A percentile compares a stretch with the other conserved stretches of the same genome.
Conservation (phyloP, 805 yeast species). For the Peterozyma xylosa region DNA sequence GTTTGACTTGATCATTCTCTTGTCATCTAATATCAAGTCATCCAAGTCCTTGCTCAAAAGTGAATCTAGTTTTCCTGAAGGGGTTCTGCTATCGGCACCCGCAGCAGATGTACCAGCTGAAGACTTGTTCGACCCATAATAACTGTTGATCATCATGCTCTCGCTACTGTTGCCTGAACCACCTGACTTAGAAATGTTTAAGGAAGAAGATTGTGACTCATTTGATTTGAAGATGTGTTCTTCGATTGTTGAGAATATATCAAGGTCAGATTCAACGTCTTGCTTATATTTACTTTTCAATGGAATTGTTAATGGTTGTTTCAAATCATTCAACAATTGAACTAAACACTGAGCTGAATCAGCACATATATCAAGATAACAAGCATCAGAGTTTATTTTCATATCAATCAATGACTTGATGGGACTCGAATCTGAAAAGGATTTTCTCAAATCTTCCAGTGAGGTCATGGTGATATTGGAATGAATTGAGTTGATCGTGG, state of each 20-base stretch:
- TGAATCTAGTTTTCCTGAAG: not conserved
- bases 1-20: not conserved
- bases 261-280: conserved; percentile 22
- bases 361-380: conserved; percentile 60
- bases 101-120: not conserved
- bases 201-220: conserved; percentile 5
- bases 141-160: not conserved
- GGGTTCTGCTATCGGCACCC: not conserved
- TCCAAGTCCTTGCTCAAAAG: not conserved
- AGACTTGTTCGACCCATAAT: conserved; percentile 3
- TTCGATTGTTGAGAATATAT: conserved; percentile 35
- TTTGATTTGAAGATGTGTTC: conserved; percentile 21
- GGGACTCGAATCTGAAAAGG: conserved; percentile 6
- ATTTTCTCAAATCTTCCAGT: conserved; percentile 6
- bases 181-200: not conserved
- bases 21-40: not conserved
- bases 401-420: conserved; percentile 29
- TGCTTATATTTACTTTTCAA: conserved; percentile 54
- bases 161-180: too few species aligned
- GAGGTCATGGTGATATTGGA: conserved; percentile 19
- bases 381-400: conserved; percentile 39
- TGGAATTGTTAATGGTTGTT: conserved; percentile 53
- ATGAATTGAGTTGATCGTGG: conserved; percentile 31
- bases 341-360: conserved; percentile 73
- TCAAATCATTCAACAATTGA: conserved; percentile 64